Evolutionary conservation across 352 stramenopile genomes (phyloP).

Genomic region (Vaucheria bursata): DNA sequence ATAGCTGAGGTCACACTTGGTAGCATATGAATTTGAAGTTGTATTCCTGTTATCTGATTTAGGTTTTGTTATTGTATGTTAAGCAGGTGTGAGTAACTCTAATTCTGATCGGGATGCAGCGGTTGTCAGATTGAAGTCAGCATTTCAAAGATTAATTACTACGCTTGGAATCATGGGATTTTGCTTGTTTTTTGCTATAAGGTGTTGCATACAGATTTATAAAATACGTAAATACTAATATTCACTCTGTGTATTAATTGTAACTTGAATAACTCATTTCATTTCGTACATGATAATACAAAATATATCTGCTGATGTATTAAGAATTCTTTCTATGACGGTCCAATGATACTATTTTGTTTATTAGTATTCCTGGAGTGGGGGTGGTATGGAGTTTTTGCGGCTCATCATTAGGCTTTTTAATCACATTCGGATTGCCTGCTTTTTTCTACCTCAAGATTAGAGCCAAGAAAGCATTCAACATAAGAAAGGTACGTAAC

Average conservation of each 20-base stretch:
- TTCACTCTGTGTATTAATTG: not conserved
- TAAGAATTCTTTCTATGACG: too few relatives aligned
- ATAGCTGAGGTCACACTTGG: too few relatives aligned
- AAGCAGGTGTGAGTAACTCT: too few relatives aligned
- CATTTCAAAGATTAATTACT: slow-evolving; percentile 8
- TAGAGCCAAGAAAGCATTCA: slow-evolving; percentile 29
- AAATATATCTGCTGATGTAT: too few relatives aligned
- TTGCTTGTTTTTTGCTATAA: slow-evolving; percentile 18
- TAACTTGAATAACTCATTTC: not conserved
- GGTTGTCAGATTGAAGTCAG: not conserved
- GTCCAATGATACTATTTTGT: not conserved
- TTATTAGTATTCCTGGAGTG: slow-evolving; percentile 14
- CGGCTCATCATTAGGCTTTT: slow-evolving; percentile 30
- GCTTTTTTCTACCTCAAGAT: slow-evolving; percentile 42
- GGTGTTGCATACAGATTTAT: not conserved
- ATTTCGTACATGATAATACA: not conserved
- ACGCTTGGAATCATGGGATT: slow-evolving; percentile 21
- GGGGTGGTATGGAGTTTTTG: slow-evolving; percentile 35
- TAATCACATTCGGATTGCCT: slow-evolving; percentile 23
- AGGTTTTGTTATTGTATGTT: too few relatives aligned
- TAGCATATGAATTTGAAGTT: too few relatives aligned
- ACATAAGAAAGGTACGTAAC: slow-evolving; percentile 23
- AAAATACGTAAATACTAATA: too few relatives aligned
- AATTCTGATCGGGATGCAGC: too few relatives aligned
- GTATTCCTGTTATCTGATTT: too few relatives aligned